Percentiles rank a stretch among this genome's conserved stretches.
Conservation (phyloP, 1,139 yeast genomes). For the Zygosaccharomyces sapae region DNA sequence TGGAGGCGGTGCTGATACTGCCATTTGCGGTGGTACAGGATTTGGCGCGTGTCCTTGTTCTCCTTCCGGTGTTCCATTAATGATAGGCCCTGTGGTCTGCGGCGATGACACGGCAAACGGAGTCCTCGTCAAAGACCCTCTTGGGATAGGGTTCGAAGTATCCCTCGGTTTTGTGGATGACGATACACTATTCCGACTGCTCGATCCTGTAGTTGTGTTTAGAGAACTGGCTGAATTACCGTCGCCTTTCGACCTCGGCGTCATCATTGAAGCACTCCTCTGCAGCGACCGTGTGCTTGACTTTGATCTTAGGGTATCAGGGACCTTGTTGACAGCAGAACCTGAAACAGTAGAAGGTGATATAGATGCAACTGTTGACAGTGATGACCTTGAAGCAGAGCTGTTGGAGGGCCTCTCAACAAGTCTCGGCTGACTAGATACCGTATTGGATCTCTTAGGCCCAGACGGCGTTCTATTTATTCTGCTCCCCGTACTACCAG, state of each 20-base stretch:
- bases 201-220: not conserved
- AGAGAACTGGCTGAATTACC: not conserved
- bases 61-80: not conserved
- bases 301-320: too few species aligned
- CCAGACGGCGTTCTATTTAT: slow-evolving; percentile 1
- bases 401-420: slow-evolving; percentile 1
- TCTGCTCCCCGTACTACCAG: not conserved
- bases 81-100: not conserved
- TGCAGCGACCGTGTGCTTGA: not conserved
- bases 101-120: too few species aligned
- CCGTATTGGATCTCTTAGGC: slow-evolving; percentile 1
- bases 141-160: not conserved
- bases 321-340: slow-evolving; percentile 4
- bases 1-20: not conserved
- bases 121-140: not conserved
- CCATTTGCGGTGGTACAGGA: not conserved
- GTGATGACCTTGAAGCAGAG: not conserved
- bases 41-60: not conserved
- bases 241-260: not conserved
- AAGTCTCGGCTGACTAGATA: slow-evolving; percentile 5
- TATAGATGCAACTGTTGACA: slow-evolving; percentile 2
- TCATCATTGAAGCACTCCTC: not conserved
- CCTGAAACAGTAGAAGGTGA: slow-evolving; percentile 4
- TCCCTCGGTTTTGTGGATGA: not conserved
- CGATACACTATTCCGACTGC: not conserved